phyloP scores from a whole-genome alignment of 1,139 yeast genomes.

The Yamadazyma kanchanaburiensis region DNA sequence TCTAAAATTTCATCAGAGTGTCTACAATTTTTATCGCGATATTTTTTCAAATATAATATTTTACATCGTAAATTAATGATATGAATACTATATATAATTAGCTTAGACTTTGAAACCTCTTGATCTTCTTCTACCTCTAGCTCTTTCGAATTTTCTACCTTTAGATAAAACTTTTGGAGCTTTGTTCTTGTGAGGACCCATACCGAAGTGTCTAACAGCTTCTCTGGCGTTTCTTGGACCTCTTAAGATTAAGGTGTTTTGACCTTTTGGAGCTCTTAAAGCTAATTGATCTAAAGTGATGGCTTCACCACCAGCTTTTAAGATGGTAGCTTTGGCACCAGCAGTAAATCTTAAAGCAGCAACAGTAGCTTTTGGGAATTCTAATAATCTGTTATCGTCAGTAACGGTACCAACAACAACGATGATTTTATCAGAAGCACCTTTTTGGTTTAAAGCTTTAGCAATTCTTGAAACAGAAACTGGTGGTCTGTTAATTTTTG shows the following conservation, averaged over 20 bases:
- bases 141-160: constrained; percentile 99
- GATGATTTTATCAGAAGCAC: constrained; percentile 86
- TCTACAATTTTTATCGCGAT: no score
- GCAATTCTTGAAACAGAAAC: constrained; percentile 92
- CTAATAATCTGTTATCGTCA: constrained; percentile 92
- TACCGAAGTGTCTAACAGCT: constrained; percentile 99
- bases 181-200: constrained; percentile 99
- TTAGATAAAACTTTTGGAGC: constrained; percentile 97
- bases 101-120: constrained; percentile 99
- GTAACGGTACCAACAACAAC: constrained; percentile 99
- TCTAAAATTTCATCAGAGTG: no score
- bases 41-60: no score
- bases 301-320: constrained; percentile 99
- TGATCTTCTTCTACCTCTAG: constrained; percentile 99
- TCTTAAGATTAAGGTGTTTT: constrained; percentile 95
- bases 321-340: constrained; percentile 96
- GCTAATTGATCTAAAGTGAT: constrained; percentile 99
- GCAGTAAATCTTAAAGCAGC: constrained; percentile 99
- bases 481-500: constrained; percentile 99
- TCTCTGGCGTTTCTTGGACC: constrained; percentile 99
- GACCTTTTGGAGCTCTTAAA: constrained; percentile 98
- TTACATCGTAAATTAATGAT: constrained; percentile 5
- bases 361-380: constrained; percentile 94
- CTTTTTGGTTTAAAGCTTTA: constrained; percentile 79
- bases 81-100: constrained; percentile 13